Evolutionary conservation across 192 early-diverging fungal genomes (phyloP).

Genomic region (Dissophora ornata): DNA sequence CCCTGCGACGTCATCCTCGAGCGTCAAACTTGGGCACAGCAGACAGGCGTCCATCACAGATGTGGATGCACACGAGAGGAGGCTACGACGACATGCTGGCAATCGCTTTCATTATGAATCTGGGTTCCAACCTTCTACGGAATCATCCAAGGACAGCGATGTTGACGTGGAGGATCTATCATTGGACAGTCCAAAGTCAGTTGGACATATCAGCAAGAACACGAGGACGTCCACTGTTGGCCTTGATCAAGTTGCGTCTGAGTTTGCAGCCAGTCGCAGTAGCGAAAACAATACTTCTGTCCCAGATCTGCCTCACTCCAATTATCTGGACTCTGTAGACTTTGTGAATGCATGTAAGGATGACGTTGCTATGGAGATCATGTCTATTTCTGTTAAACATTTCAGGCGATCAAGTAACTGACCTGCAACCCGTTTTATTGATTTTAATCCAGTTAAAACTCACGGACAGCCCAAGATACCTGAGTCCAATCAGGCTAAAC

Average conservation of each 20-base stretch:
- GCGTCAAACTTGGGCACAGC: slow-evolving; percentile 27
- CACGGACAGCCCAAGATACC: slow-evolving; percentile 46
- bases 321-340: slow-evolving; percentile 50
- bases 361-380: too few species aligned
- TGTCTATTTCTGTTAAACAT: too few species aligned
- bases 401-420: too few species aligned
- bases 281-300: slow-evolving; percentile 39
- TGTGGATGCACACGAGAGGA: slow-evolving; percentile 51
- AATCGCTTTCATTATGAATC: slow-evolving; percentile 50
- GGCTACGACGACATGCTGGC: slow-evolving; percentile 33
- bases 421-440: background rate
- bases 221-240: slow-evolving; percentile 7
- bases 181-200: slow-evolving; percentile 37
- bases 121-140: slow-evolving; percentile 34
- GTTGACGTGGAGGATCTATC: slow-evolving; percentile 39
- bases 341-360: slow-evolving; percentile 55
- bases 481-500: slow-evolving; percentile 28
- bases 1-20: slow-evolving; percentile 18
- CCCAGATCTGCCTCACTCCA: slow-evolving; percentile 43
- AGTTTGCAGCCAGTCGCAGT: slow-evolving; percentile 18
- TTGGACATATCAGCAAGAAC: slow-evolving; percentile 4
- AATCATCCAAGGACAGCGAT: slow-evolving; percentile 23
- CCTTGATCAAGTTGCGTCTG: slow-evolving; percentile 17
- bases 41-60: slow-evolving; percentile 50
- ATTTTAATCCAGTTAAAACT: slow-evolving; percentile 21